Evolutionary conservation across 2,329 filamentous ascomycete species (phyloP).

Genomic region (Botrytis sinoallii): DNA sequence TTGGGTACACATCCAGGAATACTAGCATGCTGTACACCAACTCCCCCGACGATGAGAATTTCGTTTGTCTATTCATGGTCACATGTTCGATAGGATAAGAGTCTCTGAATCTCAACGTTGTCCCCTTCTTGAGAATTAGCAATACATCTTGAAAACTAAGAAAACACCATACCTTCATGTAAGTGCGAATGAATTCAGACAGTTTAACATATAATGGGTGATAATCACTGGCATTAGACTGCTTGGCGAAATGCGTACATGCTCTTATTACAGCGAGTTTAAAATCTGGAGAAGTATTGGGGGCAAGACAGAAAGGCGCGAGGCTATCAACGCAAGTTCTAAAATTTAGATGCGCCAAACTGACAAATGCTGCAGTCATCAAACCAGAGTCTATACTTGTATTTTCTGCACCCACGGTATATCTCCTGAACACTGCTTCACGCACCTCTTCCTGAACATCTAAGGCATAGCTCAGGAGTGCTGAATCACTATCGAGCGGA

Average conservation of each 20-base stretch:
- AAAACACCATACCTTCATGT: slow-evolving; percentile 49
- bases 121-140: slow-evolving; percentile 29
- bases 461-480: slow-evolving; percentile 59
- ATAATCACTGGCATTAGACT: slow-evolving; percentile 49
- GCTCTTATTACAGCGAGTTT: slow-evolving; percentile 61
- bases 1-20: slow-evolving; percentile 55
- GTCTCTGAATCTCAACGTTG: slow-evolving; percentile 28
- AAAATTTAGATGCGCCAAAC: slow-evolving; percentile 59
- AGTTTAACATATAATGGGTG: slow-evolving; percentile 53
- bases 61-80: slow-evolving; percentile 42
- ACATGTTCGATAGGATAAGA: slow-evolving; percentile 40
- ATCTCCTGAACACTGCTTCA: slow-evolving; percentile 60
- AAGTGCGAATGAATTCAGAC: slow-evolving; percentile 54
- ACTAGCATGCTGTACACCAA: slow-evolving; percentile 53
- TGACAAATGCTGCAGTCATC: slow-evolving; percentile 65
- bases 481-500: slow-evolving; percentile 57
- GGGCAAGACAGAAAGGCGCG: slow-evolving; percentile 53
- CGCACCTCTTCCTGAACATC: slow-evolving; percentile 68
- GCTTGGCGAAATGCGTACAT: slow-evolving; percentile 59
- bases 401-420: slow-evolving; percentile 47
- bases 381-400: slow-evolving; percentile 58
- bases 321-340: slow-evolving; percentile 57
- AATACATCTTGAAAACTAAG: not conserved
- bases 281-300: slow-evolving; percentile 56
- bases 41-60: slow-evolving; percentile 41